These are phyloP conservation scores for Herpomyces periplanetae DNA, from an alignment of 2,329 filamentous ascomycete species.

Conservation along the genomic window DNA sequence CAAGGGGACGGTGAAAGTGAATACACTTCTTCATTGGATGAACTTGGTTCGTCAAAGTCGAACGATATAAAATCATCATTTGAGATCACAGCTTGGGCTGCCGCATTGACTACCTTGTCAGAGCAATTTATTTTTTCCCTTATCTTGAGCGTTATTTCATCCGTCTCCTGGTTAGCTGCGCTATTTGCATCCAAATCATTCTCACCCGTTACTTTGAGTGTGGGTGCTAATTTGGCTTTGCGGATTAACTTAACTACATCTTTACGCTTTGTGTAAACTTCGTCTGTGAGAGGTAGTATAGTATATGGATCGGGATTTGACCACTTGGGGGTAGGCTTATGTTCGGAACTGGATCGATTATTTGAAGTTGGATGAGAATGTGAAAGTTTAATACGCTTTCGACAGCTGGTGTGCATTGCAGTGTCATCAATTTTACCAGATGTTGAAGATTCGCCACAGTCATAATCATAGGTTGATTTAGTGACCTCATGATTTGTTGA, in stretches of 20 bases:
- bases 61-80: slow-evolving; percentile 67
- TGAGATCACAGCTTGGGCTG: slow-evolving; percentile 6
- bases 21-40: slow-evolving; percentile 1
- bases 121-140: no score
- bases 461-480: no score
- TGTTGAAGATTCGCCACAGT: no score
- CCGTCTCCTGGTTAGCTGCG: neutral
- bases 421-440: no score
- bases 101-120: slow-evolving; percentile 12
- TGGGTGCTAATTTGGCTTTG: slow-evolving; percentile 31
- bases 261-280: slow-evolving; percentile 28
- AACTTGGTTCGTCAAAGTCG: slow-evolving; percentile 15
- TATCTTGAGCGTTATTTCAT: no score
- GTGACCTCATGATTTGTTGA: no score
- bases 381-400: no score
- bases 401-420: no score
- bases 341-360: slow-evolving; percentile 1
- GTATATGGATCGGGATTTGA: slow-evolving; percentile 88
- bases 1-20: no score
- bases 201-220: slow-evolving; percentile 11
- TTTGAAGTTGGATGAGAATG: no score
- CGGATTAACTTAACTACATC: slow-evolving; percentile 71
- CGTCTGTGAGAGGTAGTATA: slow-evolving; percentile 37
- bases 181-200: slow-evolving; percentile 8
- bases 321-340: slow-evolving; percentile 24